These are phyloP conservation scores for Eimeria praecox DNA, from an alignment of 169 alveolate species.

Conservation along the genomic window DNA sequence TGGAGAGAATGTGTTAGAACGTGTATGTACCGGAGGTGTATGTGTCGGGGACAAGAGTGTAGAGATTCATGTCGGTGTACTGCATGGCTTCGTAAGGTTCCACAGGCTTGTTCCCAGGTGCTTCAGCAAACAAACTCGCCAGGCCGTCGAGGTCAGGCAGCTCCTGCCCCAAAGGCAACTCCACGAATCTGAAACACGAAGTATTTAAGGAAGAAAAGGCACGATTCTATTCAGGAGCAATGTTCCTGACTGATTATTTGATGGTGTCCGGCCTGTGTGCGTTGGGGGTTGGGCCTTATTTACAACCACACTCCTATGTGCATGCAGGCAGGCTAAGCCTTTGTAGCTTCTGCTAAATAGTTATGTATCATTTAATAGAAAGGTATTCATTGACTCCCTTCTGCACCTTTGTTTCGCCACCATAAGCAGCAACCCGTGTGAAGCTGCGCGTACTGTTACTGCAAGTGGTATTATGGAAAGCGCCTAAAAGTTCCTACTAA, in stretches of 20 bases:
- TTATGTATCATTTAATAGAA: not conserved
- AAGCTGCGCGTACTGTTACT: not conserved
- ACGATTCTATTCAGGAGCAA: not conserved
- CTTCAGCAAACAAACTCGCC: slow-evolving; percentile 58
- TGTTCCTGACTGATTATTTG: not conserved
- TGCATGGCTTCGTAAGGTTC: slow-evolving; percentile 61
- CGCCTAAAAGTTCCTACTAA: not conserved
- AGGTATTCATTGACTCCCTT: not conserved
- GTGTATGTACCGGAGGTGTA: slow-evolving; percentile 52
- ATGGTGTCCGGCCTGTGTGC: too few species aligned
- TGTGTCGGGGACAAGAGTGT: slow-evolving; percentile 72
- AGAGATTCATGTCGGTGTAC: slow-evolving; percentile 71
- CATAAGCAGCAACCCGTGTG: not conserved
- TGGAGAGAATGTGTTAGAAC: not conserved
- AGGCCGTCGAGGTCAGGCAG: slow-evolving; percentile 72
- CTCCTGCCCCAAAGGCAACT: slow-evolving; percentile 78
- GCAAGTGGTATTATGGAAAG: not conserved
- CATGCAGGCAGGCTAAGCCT: not conserved
- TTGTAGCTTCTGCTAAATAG: not conserved
- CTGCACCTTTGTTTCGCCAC: not conserved
- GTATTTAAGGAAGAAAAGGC: not conserved
- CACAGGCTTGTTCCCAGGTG: slow-evolving; percentile 48
- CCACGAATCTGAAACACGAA: slow-evolving; percentile 53
- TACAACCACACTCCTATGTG: not conserved
- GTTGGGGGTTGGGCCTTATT: not conserved